Percentiles rank a stretch among this genome's conserved stretches.
phyloP scores from a whole-genome alignment of 495 filamentous ascomycete genomes.

The Hypoxylon rickii region DNA sequence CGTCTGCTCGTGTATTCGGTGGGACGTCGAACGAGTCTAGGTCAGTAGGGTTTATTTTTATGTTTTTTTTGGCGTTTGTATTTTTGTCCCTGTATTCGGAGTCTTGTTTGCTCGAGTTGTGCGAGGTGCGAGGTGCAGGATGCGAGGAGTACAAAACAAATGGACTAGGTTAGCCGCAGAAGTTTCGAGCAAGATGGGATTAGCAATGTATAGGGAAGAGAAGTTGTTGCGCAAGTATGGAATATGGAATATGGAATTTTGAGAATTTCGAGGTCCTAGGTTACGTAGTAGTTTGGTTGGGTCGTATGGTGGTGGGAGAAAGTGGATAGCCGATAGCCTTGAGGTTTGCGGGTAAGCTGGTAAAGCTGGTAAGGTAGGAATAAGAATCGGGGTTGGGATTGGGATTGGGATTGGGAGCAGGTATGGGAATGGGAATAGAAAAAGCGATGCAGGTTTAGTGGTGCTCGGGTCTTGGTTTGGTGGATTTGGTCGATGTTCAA shows the following conservation, averaged over 20 bases:
- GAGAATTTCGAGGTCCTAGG: not conserved
- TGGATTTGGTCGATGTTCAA: too few relatives aligned
- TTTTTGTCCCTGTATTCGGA: constrained; percentile 8
- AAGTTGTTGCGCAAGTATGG: not conserved
- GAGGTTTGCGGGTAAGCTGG: not conserved
- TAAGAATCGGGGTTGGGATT: too few relatives aligned
- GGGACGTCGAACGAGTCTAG: too few relatives aligned
- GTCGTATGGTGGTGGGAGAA: not conserved
- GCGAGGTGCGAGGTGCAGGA: too few relatives aligned
- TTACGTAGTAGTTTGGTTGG: constrained; percentile 1
- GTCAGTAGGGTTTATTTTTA: too few relatives aligned
- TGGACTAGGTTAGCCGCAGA: too few relatives aligned
- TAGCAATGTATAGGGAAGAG: constrained; percentile 1
- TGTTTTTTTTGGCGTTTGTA: not conserved
- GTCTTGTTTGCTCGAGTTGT: constrained; percentile 25
- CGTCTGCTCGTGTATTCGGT: constrained; percentile 6
- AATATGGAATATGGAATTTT: not conserved
- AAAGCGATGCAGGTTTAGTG: too few relatives aligned
- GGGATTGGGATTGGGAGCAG: too few relatives aligned
- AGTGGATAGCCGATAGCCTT: not conserved
- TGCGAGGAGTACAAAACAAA: too few relatives aligned
- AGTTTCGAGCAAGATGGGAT: too few relatives aligned
- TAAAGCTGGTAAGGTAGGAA: constrained; percentile 1
- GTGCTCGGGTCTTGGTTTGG: too few relatives aligned
- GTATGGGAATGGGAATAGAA: too few relatives aligned